Percentiles rank a stretch among this genome's conserved stretches.
Conservation (phyloP, 1,139 yeast genomes). For the Nadsonia commutata region DNA sequence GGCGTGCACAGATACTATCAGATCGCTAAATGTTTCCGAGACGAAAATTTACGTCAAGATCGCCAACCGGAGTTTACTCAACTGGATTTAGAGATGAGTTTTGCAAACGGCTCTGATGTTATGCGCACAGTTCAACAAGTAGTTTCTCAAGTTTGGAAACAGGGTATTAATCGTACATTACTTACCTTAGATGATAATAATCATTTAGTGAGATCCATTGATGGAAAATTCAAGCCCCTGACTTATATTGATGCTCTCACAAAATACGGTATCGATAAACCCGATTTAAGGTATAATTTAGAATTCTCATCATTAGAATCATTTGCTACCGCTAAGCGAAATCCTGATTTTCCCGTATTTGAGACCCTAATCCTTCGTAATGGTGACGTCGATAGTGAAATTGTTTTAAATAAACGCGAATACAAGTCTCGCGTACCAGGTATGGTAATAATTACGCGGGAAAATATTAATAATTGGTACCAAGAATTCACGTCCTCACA, state of each 20-base stretch:
- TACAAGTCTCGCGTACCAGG: conserved; percentile 50
- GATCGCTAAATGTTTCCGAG: conserved; percentile 86
- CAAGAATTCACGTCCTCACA: background rate
- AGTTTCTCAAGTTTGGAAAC: conserved; percentile 42
- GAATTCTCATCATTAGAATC: conserved; percentile 35
- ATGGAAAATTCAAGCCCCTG: conserved; percentile 28
- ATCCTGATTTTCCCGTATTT: conserved; percentile 42
- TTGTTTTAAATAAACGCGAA: conserved; percentile 29
- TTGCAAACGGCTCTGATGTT: conserved; percentile 55
- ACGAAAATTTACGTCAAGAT: conserved; percentile 87
- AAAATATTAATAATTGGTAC: conserved; percentile 3
- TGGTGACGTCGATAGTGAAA: too few relatives aligned
- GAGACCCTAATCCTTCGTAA: too few relatives aligned
- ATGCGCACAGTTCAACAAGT: conserved; percentile 47
- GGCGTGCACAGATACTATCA: conserved; percentile 82
- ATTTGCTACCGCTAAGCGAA: conserved; percentile 24
- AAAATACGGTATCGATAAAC: conserved; percentile 83
- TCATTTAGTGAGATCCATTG: conserved; percentile 3
- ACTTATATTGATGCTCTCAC: conserved; percentile 56
- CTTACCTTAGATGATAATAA: conserved; percentile 13
- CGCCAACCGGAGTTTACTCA: conserved; percentile 98
- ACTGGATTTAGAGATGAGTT: conserved; percentile 86
- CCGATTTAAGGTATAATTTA: conserved; percentile 54
- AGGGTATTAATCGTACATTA: conserved; percentile 30
- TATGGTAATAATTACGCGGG: conserved; percentile 26